Conservation (phyloP, 352 stramenopile species). For the Globisporangium radiosum region DNA sequence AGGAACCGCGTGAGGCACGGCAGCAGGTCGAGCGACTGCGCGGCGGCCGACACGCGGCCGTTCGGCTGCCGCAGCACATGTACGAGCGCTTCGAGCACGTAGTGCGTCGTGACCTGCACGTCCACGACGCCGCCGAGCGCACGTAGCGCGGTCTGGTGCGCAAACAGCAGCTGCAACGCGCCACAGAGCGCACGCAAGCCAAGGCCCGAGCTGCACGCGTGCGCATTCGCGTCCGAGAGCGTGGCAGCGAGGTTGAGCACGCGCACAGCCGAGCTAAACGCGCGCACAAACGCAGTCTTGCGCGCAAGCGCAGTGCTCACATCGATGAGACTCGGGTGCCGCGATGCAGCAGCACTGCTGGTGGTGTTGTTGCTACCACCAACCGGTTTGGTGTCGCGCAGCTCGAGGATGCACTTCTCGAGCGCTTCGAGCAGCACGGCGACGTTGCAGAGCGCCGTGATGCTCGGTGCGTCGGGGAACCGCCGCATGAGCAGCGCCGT, state of each 20-base stretch:
- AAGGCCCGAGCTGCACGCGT: conserved; percentile 64
- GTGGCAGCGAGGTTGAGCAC: conserved; percentile 71
- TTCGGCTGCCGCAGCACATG: conserved; percentile 79
- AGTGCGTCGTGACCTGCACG: conserved; percentile 68
- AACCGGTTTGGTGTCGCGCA: conserved; percentile 39
- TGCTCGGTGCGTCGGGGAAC: conserved; percentile 59
- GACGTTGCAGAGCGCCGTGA: conserved; percentile 64
- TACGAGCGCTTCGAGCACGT: conserved; percentile 73
- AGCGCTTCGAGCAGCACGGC: conserved; percentile 64
- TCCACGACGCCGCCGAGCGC: conserved; percentile 43
- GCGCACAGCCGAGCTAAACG: conserved; percentile 66
- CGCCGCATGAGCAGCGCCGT: conserved; percentile 59
- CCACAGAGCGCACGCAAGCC: conserved; percentile 68
- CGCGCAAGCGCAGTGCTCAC: conserved; percentile 51
- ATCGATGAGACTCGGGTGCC: conserved; percentile 32
- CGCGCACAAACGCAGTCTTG: conserved; percentile 56
- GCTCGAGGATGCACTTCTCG: conserved; percentile 74
- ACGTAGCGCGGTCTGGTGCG: conserved; percentile 58
- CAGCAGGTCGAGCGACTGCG: conserved; percentile 75
- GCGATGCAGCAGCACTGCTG: conserved; percentile 9
- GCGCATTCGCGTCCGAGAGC: conserved; percentile 71
- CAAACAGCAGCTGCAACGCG: conserved; percentile 68
- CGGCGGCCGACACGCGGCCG: conserved; percentile 68
- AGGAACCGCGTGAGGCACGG: conserved; percentile 75
- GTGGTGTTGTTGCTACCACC: too few relatives aligned